Evolutionary conservation across 2,329 filamentous ascomycete genomes (phyloP), one percentile per base, ranked within the genome.

Genomic region (Aspergillus eucalypticola): DNA sequence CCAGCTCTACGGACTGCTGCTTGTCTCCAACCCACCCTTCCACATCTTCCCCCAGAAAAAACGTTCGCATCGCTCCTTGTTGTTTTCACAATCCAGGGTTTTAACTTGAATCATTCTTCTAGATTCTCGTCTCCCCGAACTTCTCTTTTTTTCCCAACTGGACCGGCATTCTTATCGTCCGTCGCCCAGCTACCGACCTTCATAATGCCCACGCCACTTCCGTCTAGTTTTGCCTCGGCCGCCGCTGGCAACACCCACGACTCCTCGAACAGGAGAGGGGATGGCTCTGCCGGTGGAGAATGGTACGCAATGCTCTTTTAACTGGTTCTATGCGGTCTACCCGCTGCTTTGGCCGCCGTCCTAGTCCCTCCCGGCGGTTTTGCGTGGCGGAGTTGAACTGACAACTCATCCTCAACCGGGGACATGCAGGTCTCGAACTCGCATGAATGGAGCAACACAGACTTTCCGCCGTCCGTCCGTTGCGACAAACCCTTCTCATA

Each of bases 171-270:
- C 57, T 29, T 59, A 35, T 54, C 58, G 48, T 64, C 69, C 64
- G 55, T 62, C 63, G 60, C 62, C 64, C 64, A 60, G 58, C 61
- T 63, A 59, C 62, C 58, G 64, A 60, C 49, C 42, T 62, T 57
- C 69, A 78, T 67, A 71, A 84, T 92, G 89, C 86, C 89, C 81
- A 86, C 88, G 75, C 88, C 90, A 81, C 85, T 92, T 77, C 88
- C 89, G 71, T 91, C 90, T 70, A 92, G 89, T 83, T 93, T 93
- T 80, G 90, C 90, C 75, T 92, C 90, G 74, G 90, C 90, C 71
- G 90, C 90, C 69, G 90, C 90, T 75, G 90, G 90, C 77, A 89
- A 91, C 77, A 88, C 84, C 70, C 80, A 77, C 82, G 75, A 87
- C 75, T 78, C 85, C 83, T 75, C 86, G 85, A 76, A 83, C 83